A percentile compares a stretch with the other conserved stretches of the same genome.
phyloP scores from a whole-genome alignment of 2,329 filamentous ascomycete genomes.

The Didymella arachidicola region DNA sequence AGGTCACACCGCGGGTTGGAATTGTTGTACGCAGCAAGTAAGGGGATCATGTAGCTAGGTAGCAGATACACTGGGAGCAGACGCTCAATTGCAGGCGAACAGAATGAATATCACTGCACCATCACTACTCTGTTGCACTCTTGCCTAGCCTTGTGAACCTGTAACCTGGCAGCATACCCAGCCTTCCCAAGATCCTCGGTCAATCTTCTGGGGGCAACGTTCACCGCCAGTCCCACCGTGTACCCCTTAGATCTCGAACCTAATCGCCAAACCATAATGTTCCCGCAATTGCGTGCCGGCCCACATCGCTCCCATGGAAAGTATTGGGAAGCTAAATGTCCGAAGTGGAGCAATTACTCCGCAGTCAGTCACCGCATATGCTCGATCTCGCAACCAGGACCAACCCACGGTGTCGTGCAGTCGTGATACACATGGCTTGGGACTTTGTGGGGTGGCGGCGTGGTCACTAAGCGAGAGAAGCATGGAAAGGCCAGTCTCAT shows the following conservation, averaged over 20 bases:
- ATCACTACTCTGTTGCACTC: slow-evolving; percentile 4
- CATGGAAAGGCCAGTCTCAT: slow-evolving; percentile 12
- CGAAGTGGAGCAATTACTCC: slow-evolving; percentile 17
- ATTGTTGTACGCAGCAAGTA: slow-evolving; percentile 19
- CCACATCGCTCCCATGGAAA: slow-evolving; percentile 18
- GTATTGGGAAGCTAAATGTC: slow-evolving; percentile 13
- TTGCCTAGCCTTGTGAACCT: background rate
- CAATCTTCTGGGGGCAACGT: background rate
- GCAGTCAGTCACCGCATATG: slow-evolving; percentile 22
- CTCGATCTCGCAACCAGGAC: slow-evolving; percentile 20
- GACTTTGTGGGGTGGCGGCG: slow-evolving; percentile 13
- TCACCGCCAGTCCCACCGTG: slow-evolving; percentile 17
- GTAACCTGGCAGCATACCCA: background rate
- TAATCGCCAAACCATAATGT: slow-evolving; percentile 15
- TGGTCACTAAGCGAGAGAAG: slow-evolving; percentile 15
- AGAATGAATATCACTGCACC: slow-evolving; percentile 18
- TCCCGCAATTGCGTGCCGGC: slow-evolving; percentile 17
- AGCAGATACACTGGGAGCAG: slow-evolving; percentile 14
- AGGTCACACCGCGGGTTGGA: slow-evolving; percentile 20
- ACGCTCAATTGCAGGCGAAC: slow-evolving; percentile 13
- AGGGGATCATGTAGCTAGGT: slow-evolving; percentile 14
- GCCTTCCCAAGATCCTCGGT: background rate
- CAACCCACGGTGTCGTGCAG: slow-evolving; percentile 29
- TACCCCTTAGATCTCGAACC: slow-evolving; percentile 20
- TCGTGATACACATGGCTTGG: slow-evolving; percentile 24